Conservation (phyloP, 805 yeast species). For the Nakazawaea sp. region DNA sequence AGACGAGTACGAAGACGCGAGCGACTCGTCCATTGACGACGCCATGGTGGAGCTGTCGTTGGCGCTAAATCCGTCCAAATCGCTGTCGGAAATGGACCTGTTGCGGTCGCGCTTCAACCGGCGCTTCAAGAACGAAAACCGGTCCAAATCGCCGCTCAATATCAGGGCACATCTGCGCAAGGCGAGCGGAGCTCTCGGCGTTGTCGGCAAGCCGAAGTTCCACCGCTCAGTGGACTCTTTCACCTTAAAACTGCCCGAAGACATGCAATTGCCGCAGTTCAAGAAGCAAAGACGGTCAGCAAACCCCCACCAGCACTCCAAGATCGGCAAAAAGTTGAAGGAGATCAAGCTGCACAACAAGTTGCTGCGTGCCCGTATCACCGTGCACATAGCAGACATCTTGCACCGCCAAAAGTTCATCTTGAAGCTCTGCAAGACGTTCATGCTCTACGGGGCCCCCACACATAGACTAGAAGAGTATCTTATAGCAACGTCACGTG, state of each 20-base stretch:
- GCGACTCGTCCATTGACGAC: not conserved
- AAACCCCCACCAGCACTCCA: constrained; percentile 16
- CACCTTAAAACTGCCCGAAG: not conserved
- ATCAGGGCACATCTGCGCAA: too few species aligned
- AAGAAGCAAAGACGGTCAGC: constrained; percentile 9
- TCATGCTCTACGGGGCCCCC: constrained; percentile 86
- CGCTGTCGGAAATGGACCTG: constrained; percentile 1
- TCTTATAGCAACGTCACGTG: constrained; percentile 76
- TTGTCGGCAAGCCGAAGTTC: not conserved
- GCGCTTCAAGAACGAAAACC: constrained; percentile 3
- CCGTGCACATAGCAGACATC: constrained; percentile 76
- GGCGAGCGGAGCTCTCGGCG: too few species aligned
- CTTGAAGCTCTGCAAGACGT: constrained; percentile 66
- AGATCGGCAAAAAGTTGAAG: constrained; percentile 28
- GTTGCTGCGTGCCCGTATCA: constrained; percentile 45
- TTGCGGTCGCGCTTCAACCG: constrained; percentile 5
- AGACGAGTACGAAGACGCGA: not conserved
- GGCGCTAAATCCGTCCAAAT: constrained; percentile 1
- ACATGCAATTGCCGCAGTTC: constrained; percentile 3
- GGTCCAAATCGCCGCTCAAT: not conserved
- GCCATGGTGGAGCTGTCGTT: not conserved
- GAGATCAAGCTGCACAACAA: too few species aligned
- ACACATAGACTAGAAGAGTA: constrained; percentile 83
- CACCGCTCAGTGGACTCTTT: too few species aligned
- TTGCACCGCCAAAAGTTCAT: constrained; percentile 74